Evolutionary conservation across 2,329 filamentous ascomycete genomes (phyloP), one percentile per base, ranked within the genome.

Genomic region (Fusarium cicatricum): DNA sequence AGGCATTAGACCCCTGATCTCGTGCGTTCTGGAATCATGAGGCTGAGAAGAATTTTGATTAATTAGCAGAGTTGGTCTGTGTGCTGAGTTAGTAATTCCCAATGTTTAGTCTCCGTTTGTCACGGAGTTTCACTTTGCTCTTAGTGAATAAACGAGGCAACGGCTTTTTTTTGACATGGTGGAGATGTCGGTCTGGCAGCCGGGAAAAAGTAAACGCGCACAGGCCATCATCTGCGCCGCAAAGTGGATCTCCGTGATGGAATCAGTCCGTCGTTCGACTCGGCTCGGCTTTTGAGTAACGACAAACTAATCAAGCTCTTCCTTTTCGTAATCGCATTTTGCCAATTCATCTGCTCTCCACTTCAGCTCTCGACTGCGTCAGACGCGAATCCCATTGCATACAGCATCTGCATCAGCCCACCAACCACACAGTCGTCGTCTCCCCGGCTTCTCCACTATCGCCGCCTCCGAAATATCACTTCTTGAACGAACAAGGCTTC

Each of bases 151-250:
- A n/a, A 6, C 32, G 42, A 44, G 31, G 40, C 42, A 49, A 29
- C 43, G 23, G 23, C 7, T 23, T 57, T 43, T 17, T 29, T 36
- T 31, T 33, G 16, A n/a, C n/a, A n/a, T 17, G 38, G 55, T 62
- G 55, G 60, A 60, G 59, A 31, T 46, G 21, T 17, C 26, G 12
- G 40, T 62, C 42, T 45, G 42, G 39, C 38, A 48, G 11, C 38
- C 57, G 60, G 60, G 47, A 64, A 64, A 62, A 55, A 42, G 52
- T 64, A 62, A 64, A 64, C 57, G 60, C 60, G 60, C 60, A 62
- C 52, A 39, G 47, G 45, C 38, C 29, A 37, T 31, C 49, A 23
- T 29, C 36, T 46, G 34, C 40, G 26, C 38, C 23, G 52, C 16
- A 48, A 53, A 49, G 52, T 52, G 56, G 56, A 19, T 15, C 17